These are phyloP conservation scores for Dillenia turbinata DNA, from an alignment of 164 flowering plant species.

Conservation along the genomic window DNA sequence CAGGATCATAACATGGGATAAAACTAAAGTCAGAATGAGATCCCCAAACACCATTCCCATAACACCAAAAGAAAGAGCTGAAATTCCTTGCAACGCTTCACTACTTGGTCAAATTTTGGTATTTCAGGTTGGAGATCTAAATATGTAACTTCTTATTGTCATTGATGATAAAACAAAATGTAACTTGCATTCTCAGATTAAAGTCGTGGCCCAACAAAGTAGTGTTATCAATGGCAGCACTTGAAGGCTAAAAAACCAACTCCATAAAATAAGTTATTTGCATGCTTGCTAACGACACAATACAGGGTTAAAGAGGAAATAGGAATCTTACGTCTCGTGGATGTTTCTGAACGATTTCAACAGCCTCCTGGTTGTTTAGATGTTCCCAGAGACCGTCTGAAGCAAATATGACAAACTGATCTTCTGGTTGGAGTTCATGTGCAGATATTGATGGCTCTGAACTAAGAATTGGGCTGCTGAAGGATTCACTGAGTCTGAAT, in stretches of 20 bases:
- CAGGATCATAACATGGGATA: no score
- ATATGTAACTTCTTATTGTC: no score
- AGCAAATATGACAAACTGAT: conserved; percentile 56
- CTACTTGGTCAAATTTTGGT: no score
- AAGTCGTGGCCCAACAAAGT: not conserved
- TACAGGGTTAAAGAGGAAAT: not conserved
- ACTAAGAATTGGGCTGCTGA: conserved; percentile 42
- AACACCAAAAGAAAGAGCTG: no score
- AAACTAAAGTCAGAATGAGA: no score
- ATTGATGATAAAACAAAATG: not conserved
- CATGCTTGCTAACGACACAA: no score
- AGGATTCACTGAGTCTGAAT: conserved; percentile 42
- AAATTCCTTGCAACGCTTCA: no score
- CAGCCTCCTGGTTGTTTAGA: conserved; percentile 56
- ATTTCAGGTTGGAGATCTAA: no score
- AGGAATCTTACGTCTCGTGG: conserved; percentile 38
- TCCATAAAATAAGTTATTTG: no score
- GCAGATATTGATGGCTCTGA: conserved; percentile 50
- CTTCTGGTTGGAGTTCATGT: conserved; percentile 40
- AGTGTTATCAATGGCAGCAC: not conserved
- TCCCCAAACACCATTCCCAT: no score
- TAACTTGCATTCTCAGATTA: not conserved
- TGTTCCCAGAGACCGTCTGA: conserved; percentile 75
- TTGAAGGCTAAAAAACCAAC: no score
- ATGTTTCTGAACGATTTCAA: conserved; percentile 36